phyloP scores from a whole-genome alignment of 116 monocot genomes.

The Zostera marina region DNA sequence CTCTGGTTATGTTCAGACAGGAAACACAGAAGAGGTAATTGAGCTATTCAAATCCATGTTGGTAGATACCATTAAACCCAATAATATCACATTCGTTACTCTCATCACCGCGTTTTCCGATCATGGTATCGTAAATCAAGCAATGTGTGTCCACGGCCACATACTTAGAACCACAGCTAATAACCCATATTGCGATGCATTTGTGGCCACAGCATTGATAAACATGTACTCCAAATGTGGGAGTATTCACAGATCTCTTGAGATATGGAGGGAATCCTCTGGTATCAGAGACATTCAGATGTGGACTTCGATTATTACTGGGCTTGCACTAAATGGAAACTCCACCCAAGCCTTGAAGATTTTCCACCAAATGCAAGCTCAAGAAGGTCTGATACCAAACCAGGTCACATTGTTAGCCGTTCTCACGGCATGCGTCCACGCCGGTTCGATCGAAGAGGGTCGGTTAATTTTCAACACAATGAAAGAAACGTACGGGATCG shows the following conservation, averaged over 20 bases:
- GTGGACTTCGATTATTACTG: slow-evolving; percentile 43
- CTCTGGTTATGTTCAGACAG: slow-evolving; percentile 22
- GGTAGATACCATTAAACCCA: slow-evolving; percentile 19
- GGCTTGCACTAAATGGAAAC: slow-evolving; percentile 45
- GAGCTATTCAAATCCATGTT: slow-evolving; percentile 28
- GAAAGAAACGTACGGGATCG: slow-evolving; percentile 19
- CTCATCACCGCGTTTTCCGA: slow-evolving; percentile 28
- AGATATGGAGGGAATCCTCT: slow-evolving; percentile 12
- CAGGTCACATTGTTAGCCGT: slow-evolving; percentile 37
- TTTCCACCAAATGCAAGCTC: slow-evolving; percentile 23
- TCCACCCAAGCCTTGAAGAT: slow-evolving; percentile 30
- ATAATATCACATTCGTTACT: slow-evolving; percentile 28
- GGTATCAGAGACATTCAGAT: slow-evolving; percentile 23
- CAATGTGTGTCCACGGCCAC: slow-evolving; percentile 41
- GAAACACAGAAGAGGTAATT: slow-evolving; percentile 10
- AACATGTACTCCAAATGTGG: slow-evolving; percentile 71
- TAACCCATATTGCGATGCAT: slow-evolving; percentile 16
- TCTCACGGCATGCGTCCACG: slow-evolving; percentile 50
- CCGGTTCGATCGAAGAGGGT: slow-evolving; percentile 37
- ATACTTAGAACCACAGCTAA: slow-evolving; percentile 14
- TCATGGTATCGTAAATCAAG: slow-evolving; percentile 24
- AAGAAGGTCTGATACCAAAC: slow-evolving; percentile 29
- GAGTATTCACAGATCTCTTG: slow-evolving; percentile 16
- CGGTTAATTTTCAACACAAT: slow-evolving; percentile 30
- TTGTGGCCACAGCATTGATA: slow-evolving; percentile 45